Evolutionary conservation across 495 filamentous ascomycete genomes (phyloP), one percentile per base, ranked within the genome.

Genomic region (Aspergillus bridgeri): DNA sequence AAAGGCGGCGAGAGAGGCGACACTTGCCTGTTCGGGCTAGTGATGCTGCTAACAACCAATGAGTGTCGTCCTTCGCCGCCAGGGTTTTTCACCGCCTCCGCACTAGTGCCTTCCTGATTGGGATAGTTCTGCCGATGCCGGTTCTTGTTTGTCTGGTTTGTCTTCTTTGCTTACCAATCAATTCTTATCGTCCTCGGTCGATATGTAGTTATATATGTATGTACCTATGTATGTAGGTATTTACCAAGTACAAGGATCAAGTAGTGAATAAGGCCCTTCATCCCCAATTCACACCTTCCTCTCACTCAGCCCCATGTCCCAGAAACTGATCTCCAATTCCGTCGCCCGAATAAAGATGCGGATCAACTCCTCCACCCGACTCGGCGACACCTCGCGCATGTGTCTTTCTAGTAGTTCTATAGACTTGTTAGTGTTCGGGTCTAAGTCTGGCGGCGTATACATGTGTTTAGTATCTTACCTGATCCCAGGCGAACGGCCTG

Each of bases 301-400:
- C 20, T 61, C 64, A 23, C 71, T 74, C 45, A 82, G 44, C 9
- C 89, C 86, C 85, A 95, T 94, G 51, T 91, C 85, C 91, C 91
- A 95, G 72, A 96, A 95, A 2, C 82, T 86, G 62, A 86, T 87
- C 72, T 96, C 91, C 82, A 96, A 86, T 83, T 95, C 90, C 3
- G 90, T 96, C 22, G 90, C 89, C 60, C 90, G 88, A 48, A 91
- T 83, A 68, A 96, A 96, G 47, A 96, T 88, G 53, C 79, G 75
- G 18, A 91, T 87, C 57, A 96, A 72, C 67, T 95, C 87, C 54
- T 94, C 91, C 63, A 96, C 83, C 47, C 90, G 78, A 52, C 77
- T 76, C 0, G 87, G 84, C 5, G 88, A 90, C 58, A 91, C 87
- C 9, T 84, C 72, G 19, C 82, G 71, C 27, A 88, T 85, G 63